A percentile compares a stretch with the other conserved stretches of the same genome.
Conservation (phyloP, 345 rosid species). For the Eucalyptus regnans region DNA sequence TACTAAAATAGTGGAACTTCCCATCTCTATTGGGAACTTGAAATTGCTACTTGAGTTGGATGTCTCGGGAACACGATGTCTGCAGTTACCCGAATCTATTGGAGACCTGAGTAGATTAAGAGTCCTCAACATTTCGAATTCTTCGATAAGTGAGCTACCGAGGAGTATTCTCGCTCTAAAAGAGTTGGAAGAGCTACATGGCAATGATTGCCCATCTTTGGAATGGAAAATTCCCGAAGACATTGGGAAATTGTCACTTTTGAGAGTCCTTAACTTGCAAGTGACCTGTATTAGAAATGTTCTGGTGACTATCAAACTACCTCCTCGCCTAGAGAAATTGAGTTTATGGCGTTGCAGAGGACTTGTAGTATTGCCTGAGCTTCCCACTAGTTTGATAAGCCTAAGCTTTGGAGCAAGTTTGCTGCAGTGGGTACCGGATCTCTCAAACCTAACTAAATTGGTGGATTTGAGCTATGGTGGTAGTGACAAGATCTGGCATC, state of each 20-base stretch:
- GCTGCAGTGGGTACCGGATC: not conserved
- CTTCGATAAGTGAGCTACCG: not conserved
- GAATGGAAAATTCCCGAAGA: not conserved
- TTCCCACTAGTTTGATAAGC: not conserved
- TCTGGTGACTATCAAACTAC: not conserved
- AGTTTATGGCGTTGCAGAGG: not conserved
- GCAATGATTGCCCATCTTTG: not conserved
- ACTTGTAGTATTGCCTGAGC: not conserved
- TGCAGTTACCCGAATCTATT: not conserved
- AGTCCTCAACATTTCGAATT: not conserved
- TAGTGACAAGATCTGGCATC: not conserved
- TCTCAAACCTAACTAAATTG: not conserved
- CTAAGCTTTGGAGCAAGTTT: not conserved
- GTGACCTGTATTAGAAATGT: not conserved
- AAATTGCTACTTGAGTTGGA: not conserved
- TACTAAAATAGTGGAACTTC: not conserved
- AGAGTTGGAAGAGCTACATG: not conserved
- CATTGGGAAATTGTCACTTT: not conserved
- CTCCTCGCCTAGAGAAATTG: not conserved
- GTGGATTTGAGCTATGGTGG: not conserved
- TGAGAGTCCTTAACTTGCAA: not conserved
- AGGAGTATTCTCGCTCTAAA: not conserved
- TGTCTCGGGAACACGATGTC: not conserved
- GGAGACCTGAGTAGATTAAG: not conserved
- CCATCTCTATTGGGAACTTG: not conserved